These are phyloP conservation scores for Pinus tabuliformis DNA, from an alignment of 75 land plant species.

Conservation along the genomic window DNA sequence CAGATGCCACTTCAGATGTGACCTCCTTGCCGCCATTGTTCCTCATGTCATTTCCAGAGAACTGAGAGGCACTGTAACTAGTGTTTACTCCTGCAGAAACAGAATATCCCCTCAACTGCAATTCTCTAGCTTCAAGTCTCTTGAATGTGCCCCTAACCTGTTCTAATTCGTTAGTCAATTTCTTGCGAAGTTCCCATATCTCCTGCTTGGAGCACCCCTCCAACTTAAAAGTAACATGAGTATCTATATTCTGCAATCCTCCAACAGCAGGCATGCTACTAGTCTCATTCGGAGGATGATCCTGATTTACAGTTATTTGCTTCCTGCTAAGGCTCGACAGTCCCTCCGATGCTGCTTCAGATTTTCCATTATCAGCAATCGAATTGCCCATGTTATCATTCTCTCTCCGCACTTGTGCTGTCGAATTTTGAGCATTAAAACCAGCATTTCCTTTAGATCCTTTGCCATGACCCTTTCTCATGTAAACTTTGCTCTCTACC, in stretches of 20 bases:
- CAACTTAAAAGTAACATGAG: slow-evolving; percentile 12
- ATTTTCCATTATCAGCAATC: background rate
- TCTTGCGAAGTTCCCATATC: slow-evolving; percentile 34
- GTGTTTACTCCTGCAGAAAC: slow-evolving; percentile 8
- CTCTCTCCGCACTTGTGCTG: background rate
- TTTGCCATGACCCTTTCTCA: slow-evolving; percentile 27
- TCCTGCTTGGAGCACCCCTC: slow-evolving; percentile 20
- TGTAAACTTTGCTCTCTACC: slow-evolving; percentile 45
- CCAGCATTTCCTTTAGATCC: background rate
- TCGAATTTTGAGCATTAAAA: background rate
- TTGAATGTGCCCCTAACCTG: slow-evolving; percentile 31
- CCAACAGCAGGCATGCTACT: background rate
- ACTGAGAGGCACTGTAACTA: slow-evolving; percentile 21
- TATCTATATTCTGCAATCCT: slow-evolving; percentile 1
- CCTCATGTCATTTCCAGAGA: slow-evolving; percentile 17
- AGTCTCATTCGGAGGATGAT: background rate
- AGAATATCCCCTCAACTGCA: background rate
- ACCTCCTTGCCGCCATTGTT: slow-evolving; percentile 23
- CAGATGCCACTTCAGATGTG: slow-evolving; percentile 37
- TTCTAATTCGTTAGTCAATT: slow-evolving; percentile 33
- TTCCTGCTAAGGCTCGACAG: slow-evolving; percentile 19
- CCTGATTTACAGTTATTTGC: background rate
- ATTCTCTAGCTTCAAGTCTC: slow-evolving; percentile 19
- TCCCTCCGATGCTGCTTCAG: slow-evolving; percentile 19
- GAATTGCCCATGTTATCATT: background rate